These are phyloP conservation scores for Naganishia cerealis DNA, from an alignment of 1,284 basidiomycete species.

Conservation along the genomic window DNA sequence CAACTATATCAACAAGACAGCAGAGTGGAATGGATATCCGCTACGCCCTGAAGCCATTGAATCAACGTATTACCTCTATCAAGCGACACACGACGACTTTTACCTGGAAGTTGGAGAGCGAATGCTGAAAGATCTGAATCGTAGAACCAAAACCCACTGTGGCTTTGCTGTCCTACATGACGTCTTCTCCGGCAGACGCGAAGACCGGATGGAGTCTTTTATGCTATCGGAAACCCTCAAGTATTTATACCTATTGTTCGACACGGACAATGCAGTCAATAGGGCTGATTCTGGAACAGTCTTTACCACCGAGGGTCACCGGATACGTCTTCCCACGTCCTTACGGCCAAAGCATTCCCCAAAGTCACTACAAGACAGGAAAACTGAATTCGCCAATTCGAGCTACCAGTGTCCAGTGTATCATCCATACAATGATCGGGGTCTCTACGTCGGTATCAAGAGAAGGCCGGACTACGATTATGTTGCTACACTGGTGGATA, in stretches of 20 bases:
- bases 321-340: constrained; percentile 66
- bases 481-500: constrained; percentile 63
- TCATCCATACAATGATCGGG: constrained; percentile 55
- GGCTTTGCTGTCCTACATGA: constrained; percentile 79
- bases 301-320: constrained; percentile 89
- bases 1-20: constrained; percentile 69
- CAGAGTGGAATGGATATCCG: constrained; percentile 79
- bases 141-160: constrained; percentile 75
- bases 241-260: constrained; percentile 89
- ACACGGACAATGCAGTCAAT: constrained; percentile 75
- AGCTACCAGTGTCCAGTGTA: constrained; percentile 71
- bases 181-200: constrained; percentile 68
- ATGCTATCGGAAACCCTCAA: constrained; percentile 77
- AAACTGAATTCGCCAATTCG: constrained; percentile 20
- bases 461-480: constrained; percentile 75
- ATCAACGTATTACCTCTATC: constrained; percentile 89
- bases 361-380: constrained; percentile 39
- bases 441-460: constrained; percentile 67
- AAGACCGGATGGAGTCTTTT: constrained; percentile 92
- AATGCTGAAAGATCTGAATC: constrained; percentile 71
- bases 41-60: constrained; percentile 86
- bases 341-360: constrained; percentile 62
- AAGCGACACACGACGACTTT: constrained; percentile 83
- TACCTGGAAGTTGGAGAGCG: constrained; percentile 87
- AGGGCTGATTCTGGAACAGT: constrained; percentile 64